Conservation (phyloP, 768 basidiomycete species). For the Hericium coralloides region DNA sequence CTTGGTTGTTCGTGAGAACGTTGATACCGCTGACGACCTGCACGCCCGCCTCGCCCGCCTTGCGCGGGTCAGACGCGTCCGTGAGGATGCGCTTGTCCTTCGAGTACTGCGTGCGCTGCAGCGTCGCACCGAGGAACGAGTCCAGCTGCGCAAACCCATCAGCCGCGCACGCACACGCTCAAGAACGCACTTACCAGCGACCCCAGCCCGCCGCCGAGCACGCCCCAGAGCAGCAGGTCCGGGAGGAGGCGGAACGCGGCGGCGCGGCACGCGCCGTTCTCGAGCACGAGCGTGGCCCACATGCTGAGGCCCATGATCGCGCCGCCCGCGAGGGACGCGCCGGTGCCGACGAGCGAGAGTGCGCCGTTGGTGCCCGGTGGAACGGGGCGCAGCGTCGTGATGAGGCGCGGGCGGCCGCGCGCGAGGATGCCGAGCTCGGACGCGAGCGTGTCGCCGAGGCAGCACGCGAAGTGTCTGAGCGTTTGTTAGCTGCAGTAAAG, state of each 20-base stretch:
- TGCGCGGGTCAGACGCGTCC: conserved; percentile 28
- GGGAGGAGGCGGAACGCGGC: conserved; percentile 29
- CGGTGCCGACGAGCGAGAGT: conserved; percentile 66
- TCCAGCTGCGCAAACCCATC: conserved; percentile 47
- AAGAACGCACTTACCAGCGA: conserved; percentile 50
- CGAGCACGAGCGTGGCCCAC: conserved; percentile 44
- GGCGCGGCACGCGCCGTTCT: conserved; percentile 47
- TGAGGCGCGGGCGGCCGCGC: conserved; percentile 52
- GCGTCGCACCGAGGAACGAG: conserved; percentile 78
- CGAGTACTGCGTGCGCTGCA: conserved; percentile 76
- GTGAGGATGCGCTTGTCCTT: conserved; percentile 53
- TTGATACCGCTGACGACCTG: conserved; percentile 55
- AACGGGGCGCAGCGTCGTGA: conserved; percentile 68
- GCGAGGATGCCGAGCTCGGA: conserved; percentile 91
- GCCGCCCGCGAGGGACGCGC: conserved; percentile 69
- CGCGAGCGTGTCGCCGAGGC: conserved; percentile 86
- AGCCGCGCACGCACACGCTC: neutral
- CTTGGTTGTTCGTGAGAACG: conserved; percentile 80
- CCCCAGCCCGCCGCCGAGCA: conserved; percentile 63
- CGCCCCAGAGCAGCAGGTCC: conserved; percentile 50
- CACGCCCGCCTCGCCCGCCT: conserved; percentile 28
- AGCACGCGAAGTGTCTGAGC: conserved; percentile 77
- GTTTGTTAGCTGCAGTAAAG: neutral
- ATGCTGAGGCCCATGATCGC: conserved; percentile 58
- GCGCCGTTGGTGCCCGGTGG: conserved; percentile 92